Evolutionary conservation across 2,329 filamentous ascomycete genomes (phyloP), one percentile per base, ranked within the genome.

Genomic region (Penicillium sp.): DNA sequence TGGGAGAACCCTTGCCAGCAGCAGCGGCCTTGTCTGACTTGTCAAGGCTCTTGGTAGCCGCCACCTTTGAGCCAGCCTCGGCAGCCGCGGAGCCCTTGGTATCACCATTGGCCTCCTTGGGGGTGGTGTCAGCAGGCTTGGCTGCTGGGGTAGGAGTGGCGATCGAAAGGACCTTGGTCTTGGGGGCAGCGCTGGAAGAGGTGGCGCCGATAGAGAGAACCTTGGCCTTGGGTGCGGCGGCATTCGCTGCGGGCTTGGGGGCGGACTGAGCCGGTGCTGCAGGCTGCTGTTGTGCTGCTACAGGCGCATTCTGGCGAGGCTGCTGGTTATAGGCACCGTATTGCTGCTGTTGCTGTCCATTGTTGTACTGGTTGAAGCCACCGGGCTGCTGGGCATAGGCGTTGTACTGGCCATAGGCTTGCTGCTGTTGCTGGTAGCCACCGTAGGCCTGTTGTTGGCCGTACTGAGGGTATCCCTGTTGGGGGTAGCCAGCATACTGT

Each of bases 31-130:
- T 88, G 54, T 92, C 90, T 0, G 90, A 89, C 83, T 96, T 96
- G 71, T 96, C 91, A 62, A 97, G 91, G 10, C 93, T 93, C 78
- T 97, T 97, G 50, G 86, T 81, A 5, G 93, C 93, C 2, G 89
- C 81, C n/a, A 89, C 87, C 78, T 97, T 97, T 60, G 92, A 83
- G 31, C 91, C 65, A 29, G 89, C 88, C 63, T 90, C 88, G 3
- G 86, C 77, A 38, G 76, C 89, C 7, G 71, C 74, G 53, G 75
- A 31, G 17, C 75, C 73, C 61, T 73, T 72, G 29, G 77, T 71
- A 56, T 85, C 81, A 49, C 67, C 68, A 41, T 69, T 57, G 42
- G 54, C 29, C 33, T 56, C 53, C 53, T 51, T 68, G 71, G 86
- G 84, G 38, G 83, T 78, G n/a, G 82, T 77, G 8, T 78, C 75